Conservation (phyloP, 2,329 filamentous ascomycete genomes). For the Ascochyta rabiei region DNA sequence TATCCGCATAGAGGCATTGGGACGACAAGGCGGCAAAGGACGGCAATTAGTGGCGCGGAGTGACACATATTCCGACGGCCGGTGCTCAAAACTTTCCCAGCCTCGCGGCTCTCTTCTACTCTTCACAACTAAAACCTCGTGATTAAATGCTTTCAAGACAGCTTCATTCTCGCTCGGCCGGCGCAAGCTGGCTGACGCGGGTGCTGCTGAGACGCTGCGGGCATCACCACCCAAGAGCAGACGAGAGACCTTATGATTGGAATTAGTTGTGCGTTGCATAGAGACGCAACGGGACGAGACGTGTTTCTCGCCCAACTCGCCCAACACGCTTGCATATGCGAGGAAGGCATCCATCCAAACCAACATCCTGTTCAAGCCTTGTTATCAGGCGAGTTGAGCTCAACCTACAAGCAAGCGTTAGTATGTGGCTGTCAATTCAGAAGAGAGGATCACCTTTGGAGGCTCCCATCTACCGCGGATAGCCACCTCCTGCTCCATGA, state of each 20-base stretch:
- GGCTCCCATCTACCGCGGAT: no score
- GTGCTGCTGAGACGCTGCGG: slow-evolving; percentile 57
- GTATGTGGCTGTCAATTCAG: no score
- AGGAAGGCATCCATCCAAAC: no score
- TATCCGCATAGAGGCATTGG: slow-evolving; percentile 31
- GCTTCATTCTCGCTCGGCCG: slow-evolving; percentile 59
- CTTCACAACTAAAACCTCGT: slow-evolving; percentile 80
- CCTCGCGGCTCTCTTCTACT: slow-evolving; percentile 44
- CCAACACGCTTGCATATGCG: no score
- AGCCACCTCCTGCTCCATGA: no score
- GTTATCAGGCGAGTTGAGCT: no score
- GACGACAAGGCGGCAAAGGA: slow-evolving; percentile 22
- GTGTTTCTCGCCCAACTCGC: no score
- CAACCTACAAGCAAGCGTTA: no score
- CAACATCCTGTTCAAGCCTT: no score
- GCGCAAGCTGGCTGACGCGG: slow-evolving; percentile 55
- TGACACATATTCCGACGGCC: slow-evolving; percentile 28
- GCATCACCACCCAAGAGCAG: slow-evolving; percentile 55
- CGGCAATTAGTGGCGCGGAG: slow-evolving; percentile 12
- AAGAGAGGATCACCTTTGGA: no score
- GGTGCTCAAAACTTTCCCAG: slow-evolving; percentile 24
- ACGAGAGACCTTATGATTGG: slow-evolving; percentile 55
- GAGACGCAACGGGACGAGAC: no score
- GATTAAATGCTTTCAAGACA: slow-evolving; percentile 71
- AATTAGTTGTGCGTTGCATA: slow-evolving; percentile 44